Conservation (phyloP, 208 protist genomes). For the Leishmania turanica region DNA sequence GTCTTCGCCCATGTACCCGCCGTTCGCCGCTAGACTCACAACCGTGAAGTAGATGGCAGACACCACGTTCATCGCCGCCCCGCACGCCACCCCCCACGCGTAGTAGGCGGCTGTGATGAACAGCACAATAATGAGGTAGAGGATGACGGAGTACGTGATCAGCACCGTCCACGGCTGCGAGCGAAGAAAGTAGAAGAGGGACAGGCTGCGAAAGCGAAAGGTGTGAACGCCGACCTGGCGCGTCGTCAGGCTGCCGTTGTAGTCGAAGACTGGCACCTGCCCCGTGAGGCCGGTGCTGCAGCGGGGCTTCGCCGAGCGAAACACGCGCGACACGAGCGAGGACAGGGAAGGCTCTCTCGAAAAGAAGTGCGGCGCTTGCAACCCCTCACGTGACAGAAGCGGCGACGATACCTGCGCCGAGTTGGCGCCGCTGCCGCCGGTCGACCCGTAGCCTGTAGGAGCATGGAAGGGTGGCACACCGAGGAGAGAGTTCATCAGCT, state of each 20-base stretch:
- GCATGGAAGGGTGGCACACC: not conserved
- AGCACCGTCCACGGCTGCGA: conserved; percentile 59
- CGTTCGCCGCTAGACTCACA: conserved; percentile 84
- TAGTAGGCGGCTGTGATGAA: conserved; percentile 57
- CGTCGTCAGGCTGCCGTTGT: conserved; percentile 59
- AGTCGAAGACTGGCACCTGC: conserved; percentile 72
- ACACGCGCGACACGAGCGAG: conserved; percentile 10
- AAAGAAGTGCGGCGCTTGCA: too few relatives aligned
- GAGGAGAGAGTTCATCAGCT: conserved; percentile 45
- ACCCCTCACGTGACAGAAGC: not conserved
- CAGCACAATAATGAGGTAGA: conserved; percentile 70
- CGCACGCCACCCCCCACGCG: conserved; percentile 59
- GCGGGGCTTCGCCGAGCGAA: conserved; percentile 10
- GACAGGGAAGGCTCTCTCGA: not conserved
- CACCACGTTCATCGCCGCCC: conserved; percentile 46
- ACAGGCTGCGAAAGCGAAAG: conserved; percentile 68
- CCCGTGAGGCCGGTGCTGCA: conserved; percentile 2
- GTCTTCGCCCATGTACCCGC: conserved; percentile 84
- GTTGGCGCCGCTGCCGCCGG: conserved; percentile 4
- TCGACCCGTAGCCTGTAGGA: conserved; percentile 18
- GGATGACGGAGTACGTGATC: conserved; percentile 54
- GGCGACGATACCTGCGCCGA: not conserved
- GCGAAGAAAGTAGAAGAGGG: conserved; percentile 73
- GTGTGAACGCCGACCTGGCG: conserved; percentile 65
- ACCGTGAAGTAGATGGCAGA: conserved; percentile 79